Conservation (phyloP, 2,329 filamentous ascomycete genomes). For the Thielaviopsis euricoi region DNA sequence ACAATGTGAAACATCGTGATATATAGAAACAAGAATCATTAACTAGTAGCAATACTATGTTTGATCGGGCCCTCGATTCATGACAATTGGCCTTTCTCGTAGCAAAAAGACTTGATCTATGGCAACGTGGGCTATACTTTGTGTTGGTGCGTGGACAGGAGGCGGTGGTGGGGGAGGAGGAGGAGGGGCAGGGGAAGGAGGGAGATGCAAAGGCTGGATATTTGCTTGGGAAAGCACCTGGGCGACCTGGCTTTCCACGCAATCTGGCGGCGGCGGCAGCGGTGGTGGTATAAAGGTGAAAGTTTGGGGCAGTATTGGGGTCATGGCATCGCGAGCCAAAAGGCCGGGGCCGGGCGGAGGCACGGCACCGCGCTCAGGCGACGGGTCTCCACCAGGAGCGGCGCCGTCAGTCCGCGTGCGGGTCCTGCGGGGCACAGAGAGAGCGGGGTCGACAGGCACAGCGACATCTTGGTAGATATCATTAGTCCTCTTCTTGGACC, state of each 20-base stretch:
- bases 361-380: conserved; percentile 2
- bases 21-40: too few species aligned
- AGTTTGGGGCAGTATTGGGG: neutral
- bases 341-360: conserved; percentile 6
- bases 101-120: too few species aligned
- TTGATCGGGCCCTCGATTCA: too few species aligned
- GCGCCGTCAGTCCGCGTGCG: neutral
- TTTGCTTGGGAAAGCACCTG: conserved; percentile 6
- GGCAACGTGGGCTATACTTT: too few species aligned
- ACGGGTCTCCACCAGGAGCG: neutral
- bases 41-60: too few species aligned
- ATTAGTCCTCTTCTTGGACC: conserved; percentile 9
- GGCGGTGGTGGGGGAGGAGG: too few species aligned
- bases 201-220: neutral
- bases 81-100: too few species aligned
- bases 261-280: neutral
- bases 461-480: conserved; percentile 1
- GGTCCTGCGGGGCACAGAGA: neutral
- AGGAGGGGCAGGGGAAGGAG: too few species aligned
- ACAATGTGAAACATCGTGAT: too few species aligned
- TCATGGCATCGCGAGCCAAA: neutral
- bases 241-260: conserved; percentile 7
- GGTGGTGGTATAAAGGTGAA: neutral
- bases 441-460: neutral
- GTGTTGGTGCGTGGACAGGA: too few species aligned